Percentiles rank a stretch among this genome's conserved stretches.
These are phyloP conservation scores for Tricholoma furcatifolium DNA, from an alignment of 768 basidiomycete species.

Conservation along the genomic window DNA sequence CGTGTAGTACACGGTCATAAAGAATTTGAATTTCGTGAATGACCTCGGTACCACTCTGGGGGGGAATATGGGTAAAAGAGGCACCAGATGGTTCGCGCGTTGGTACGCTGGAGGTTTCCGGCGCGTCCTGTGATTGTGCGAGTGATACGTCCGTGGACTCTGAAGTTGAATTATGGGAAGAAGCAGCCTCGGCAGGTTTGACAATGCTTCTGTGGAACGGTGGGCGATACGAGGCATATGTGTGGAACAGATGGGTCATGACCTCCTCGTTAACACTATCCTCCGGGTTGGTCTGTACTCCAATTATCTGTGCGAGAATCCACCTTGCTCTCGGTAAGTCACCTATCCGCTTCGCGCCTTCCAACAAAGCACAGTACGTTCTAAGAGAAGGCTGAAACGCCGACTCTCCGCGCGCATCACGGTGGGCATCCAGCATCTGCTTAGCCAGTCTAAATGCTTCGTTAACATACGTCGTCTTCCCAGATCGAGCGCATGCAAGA, in stretches of 20 bases:
- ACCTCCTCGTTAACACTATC: conserved; percentile 59
- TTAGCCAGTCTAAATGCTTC: conserved; percentile 84
- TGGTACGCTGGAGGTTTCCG: conserved; percentile 3
- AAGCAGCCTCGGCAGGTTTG: conserved; percentile 31
- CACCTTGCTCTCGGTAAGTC: conserved; percentile 83
- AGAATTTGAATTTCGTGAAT: conserved; percentile 66
- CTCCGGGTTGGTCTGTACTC: conserved; percentile 24
- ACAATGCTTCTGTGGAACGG: conserved; percentile 60
- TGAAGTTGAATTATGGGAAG: neutral
- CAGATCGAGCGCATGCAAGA: conserved; percentile 71
- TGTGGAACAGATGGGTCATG: conserved; percentile 83
- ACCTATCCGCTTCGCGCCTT: conserved; percentile 84
- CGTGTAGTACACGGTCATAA: conserved; percentile 57
- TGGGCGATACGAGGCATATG: conserved; percentile 79
- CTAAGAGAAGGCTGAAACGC: conserved; percentile 58
- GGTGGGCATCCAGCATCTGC: conserved; percentile 81
- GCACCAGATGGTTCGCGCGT: neutral
- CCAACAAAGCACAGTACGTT: conserved; percentile 83
- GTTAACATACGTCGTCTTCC: conserved; percentile 60
- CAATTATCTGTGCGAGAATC: conserved; percentile 86
- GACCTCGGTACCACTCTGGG: conserved; percentile 72
- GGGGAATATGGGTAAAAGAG: conserved; percentile 56
- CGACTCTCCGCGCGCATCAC: conserved; percentile 59
- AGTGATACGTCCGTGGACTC: neutral
- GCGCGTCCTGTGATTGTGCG: conserved; percentile 2